These are phyloP conservation scores for Neltuma alba DNA, from an alignment of 306 rosid genomes.

Conservation along the genomic window DNA sequence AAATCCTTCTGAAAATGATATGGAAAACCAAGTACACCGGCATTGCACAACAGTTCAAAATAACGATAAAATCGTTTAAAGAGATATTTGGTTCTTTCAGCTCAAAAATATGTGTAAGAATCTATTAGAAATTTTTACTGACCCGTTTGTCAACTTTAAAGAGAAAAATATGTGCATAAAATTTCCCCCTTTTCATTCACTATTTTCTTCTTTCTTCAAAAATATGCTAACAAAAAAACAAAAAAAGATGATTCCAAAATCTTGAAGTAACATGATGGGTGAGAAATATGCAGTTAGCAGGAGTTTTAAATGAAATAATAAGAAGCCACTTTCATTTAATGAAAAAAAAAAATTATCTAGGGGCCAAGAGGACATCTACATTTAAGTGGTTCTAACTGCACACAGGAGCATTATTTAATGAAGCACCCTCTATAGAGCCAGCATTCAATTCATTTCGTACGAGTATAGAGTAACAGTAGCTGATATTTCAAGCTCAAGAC, in stretches of 20 bases:
- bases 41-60: neutral
- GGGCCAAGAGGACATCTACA: neutral
- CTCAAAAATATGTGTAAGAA: neutral
- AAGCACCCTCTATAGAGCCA: neutral
- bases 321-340: neutral
- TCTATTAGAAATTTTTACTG: neutral
- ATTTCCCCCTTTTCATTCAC: neutral
- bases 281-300: neutral
- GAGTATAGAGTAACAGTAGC: neutral
- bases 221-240: neutral
- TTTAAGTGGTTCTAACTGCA: neutral
- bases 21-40: neutral
- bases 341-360: neutral
- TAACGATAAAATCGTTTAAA: neutral
- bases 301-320: neutral
- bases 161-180: neutral
- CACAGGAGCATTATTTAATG: neutral
- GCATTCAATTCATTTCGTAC: neutral
- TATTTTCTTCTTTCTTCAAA: neutral
- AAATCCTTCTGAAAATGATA: neutral
- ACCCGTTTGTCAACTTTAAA: neutral
- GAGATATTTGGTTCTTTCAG: neutral
- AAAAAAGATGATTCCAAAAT: neutral
- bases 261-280: neutral
- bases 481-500: neutral